These are phyloP conservation scores for Rhizophagus sp. DNA, from an alignment of 192 early-diverging fungal genomes.

Conservation along the genomic window DNA sequence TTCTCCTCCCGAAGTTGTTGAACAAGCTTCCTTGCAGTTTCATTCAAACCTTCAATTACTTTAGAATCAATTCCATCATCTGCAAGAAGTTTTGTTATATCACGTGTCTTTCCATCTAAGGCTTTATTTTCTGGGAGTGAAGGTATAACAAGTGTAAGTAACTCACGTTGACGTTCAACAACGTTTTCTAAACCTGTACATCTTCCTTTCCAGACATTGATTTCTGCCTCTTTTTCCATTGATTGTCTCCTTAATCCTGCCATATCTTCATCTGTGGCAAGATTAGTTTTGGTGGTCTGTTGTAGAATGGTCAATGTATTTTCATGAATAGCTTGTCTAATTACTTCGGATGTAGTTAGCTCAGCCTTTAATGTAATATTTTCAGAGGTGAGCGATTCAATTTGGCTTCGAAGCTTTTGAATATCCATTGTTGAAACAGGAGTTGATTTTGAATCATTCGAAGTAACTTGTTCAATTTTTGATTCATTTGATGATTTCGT, in stretches of 20 bases:
- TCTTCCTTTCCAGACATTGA: conserved; percentile 9
- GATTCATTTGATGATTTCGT: background rate
- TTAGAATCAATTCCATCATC: conserved; percentile 9
- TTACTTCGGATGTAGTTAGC: background rate
- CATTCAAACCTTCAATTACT: background rate
- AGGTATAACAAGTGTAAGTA: conserved; percentile 4
- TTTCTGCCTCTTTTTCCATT: conserved; percentile 18
- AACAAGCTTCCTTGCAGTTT: background rate
- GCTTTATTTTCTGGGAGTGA: background rate
- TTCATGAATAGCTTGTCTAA: conserved; percentile 12
- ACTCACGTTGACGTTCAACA: background rate
- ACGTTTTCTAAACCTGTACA: conserved; percentile 10
- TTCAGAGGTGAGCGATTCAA: background rate
- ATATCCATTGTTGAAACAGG: background rate
- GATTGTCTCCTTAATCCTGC: background rate
- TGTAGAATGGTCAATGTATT: conserved; percentile 18
- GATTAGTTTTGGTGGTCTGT: background rate
- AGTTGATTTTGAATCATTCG: background rate
- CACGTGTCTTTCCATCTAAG: background rate
- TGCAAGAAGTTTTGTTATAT: background rate
- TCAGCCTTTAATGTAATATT: conserved; percentile 2
- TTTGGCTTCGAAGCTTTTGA: conserved; percentile 10
- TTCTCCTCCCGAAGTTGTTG: conserved; percentile 21
- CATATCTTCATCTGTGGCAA: background rate
- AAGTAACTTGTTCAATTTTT: background rate